Evolutionary conservation across 1,284 basidiomycete genomes (phyloP), one percentile per base, ranked within the genome.

Genomic region (Sanghuangporus weigelae): DNA sequence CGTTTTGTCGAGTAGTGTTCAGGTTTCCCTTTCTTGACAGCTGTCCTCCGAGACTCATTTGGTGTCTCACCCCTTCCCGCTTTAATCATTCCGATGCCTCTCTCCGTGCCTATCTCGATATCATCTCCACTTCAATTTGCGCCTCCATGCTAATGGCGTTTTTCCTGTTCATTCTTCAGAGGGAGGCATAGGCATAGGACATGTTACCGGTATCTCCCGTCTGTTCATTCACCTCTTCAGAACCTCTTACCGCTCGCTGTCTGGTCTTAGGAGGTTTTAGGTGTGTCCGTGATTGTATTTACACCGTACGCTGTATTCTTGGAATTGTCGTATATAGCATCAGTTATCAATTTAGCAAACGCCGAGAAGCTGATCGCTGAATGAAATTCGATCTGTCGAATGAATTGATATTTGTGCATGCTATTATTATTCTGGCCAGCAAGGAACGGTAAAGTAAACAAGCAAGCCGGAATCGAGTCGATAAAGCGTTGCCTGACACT

Each of bases 91-190:
- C 31, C 21, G 51, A 31, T 12, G 21, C 3, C 7, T 7, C 12
- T 53, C 31, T 53, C 51, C 51, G 51, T 53, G 51, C 51, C 35
- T 53, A 53, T 53, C 51, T 53, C 31, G 51, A 53, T 53, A 19
- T 11, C 48, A 23, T 23, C 14, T 49, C 48, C 48, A 2, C 16
- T 19, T 16, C 21, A 23, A 49, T 23, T 7, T 23, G 1, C 21
- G 48, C 23, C 21, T 49, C 16, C 48, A 11, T 49, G 42, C 19
- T 7, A 44, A 12, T 44, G 42, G 12, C 50, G 12, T 53, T 53
- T 53, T 14, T 35, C 23, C 23, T 12, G 14, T 12, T 35, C 50
- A 23, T 35, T 53, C 50, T 35, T 53, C 3, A 23, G 50, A 16
- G 19, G 14, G 3, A 14, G n/a, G n/a, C n/a, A n/a, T n/a, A n/a